Base-by-base conservation (phyloP, 371 early-diverging fungal genomes). In the Rhizopus sp. region DNA sequence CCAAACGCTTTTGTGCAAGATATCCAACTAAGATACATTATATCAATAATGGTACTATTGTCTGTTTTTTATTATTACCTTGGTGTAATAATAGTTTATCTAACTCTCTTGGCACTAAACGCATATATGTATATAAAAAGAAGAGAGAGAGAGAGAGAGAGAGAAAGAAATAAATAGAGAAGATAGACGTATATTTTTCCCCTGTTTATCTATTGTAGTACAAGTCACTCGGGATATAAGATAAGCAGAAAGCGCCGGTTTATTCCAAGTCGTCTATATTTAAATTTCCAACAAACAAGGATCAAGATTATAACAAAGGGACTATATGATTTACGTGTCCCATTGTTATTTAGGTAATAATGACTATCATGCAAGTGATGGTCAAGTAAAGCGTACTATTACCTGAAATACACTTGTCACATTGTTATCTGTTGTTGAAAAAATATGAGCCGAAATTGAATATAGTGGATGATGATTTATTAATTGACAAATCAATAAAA, bases 1-100 rank as follows among this genome's bases (percentile, higher is more conserved):
- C 91, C 30, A 95, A 83, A 4, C 95, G 84, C 56, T 87, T 88
- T 69, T 96, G 97, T 8, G 97, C 95, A 51, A 96, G 79, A 60
- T 53, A 76, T 17, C 94, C 97, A 37, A 89, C 91, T 78, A 55
- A 35, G n/a, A 9, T 8, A 23, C n/a, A 33, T 33, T 13, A 48
- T 31, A 37, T 15, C 52, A 38, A 33, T 44, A 35, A 42, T n/a
- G 47, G 7, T 9, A 41, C 7, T 50, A 31, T 37, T 37, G n/a
- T 42, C 37, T 38, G 4, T 51, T 17, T 41, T 17, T 51, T 5
- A 46, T 51, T 5, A 46, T 33, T 60, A 75, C 76, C 76, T 73
- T 92, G 90, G 67, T 84, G 82, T 4, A 95, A 83, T 23, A 87
- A 46, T 4, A 96, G 85, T 69, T 94, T 95, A 83, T 97, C 96